Evolutionary conservation across 768 basidiomycete species (phyloP).

Genomic region (Galerina marginata): DNA sequence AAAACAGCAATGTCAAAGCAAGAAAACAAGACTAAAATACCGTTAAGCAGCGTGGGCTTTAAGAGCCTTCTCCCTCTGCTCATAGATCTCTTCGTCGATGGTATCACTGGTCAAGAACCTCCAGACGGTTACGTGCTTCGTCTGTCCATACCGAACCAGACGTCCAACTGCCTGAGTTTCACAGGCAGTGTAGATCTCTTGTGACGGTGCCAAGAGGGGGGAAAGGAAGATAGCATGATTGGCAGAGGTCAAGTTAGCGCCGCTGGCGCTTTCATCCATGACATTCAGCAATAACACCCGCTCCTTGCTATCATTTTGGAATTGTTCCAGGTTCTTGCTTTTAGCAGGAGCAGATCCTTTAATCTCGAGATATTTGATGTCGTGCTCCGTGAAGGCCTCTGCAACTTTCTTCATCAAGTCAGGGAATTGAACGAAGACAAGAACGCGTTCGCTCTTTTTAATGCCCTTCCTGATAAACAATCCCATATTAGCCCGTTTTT

Average conservation of each 20-base stretch:
- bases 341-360: constrained; percentile 76
- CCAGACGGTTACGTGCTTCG: constrained; percentile 80
- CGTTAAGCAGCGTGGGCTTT: constrained; percentile 18
- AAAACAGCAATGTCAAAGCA: constrained; percentile 21
- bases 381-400: constrained; percentile 75
- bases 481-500: constrained; percentile 8
- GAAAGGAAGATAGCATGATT: constrained; percentile 96
- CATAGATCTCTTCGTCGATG: constrained; percentile 86
- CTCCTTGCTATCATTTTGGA: constrained; percentile 81
- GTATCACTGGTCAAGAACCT: constrained; percentile 86
- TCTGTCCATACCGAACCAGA: constrained; percentile 83
- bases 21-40: constrained; percentile 10
- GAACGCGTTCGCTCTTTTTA: constrained; percentile 77
- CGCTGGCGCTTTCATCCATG: constrained; percentile 95
- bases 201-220: constrained; percentile 80
- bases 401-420: constrained; percentile 92
- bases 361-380: constrained; percentile 81
- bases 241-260: constrained; percentile 90
- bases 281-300: constrained; percentile 88
- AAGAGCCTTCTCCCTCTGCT: constrained; percentile 49
- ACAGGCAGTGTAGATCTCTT: constrained; percentile 85
- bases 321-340: constrained; percentile 83
- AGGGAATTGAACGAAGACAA: constrained; percentile 96
- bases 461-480: constrained; percentile 57
- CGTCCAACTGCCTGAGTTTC: constrained; percentile 87